Conservation (phyloP, 352 stramenopile species). For the Globisporangium mamillatum region DNA sequence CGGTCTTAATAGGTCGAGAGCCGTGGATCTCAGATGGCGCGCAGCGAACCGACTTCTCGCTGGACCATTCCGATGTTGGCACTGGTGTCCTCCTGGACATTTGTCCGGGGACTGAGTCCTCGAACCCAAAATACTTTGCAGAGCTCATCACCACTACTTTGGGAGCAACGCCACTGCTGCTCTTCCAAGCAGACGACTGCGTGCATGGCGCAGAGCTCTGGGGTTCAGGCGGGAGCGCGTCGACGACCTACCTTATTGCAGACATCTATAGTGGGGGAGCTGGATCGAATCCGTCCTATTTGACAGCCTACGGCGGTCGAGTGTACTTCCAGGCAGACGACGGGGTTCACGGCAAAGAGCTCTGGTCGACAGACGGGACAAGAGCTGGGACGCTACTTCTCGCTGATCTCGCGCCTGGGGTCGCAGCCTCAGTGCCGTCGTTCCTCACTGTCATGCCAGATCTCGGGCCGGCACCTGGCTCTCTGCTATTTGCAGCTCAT, state of each 20-base stretch:
- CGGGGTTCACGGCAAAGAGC: constrained; percentile 61
- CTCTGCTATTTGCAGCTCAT: constrained; percentile 37
- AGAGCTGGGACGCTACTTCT: constrained; percentile 46
- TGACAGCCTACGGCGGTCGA: constrained; percentile 40
- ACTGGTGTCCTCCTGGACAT: constrained; percentile 67
- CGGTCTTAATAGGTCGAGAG: constrained; percentile 38
- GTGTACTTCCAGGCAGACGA: constrained; percentile 86
- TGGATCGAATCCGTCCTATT: constrained; percentile 47
- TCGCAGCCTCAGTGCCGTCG: constrained; percentile 26
- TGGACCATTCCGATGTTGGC: constrained; percentile 24
- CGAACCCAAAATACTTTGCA: constrained; percentile 49
- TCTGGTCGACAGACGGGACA: constrained; percentile 77
- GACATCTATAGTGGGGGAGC: constrained; percentile 49
- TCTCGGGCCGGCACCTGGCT: background rate
- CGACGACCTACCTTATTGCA: constrained; percentile 51
- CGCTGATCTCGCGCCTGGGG: constrained; percentile 53
- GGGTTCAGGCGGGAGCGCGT: constrained; percentile 50
- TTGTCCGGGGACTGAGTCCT: constrained; percentile 35
- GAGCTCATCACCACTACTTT: constrained; percentile 14
- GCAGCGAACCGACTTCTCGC: constrained; percentile 24
- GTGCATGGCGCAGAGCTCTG: constrained; percentile 81
- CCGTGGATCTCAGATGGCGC: constrained; percentile 60
- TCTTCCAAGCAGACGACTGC: constrained; percentile 88
- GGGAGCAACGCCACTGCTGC: constrained; percentile 23
- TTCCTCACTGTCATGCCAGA: constrained; percentile 37